Conservation (phyloP, 192 early-diverging fungal species). For the Cladochytrium replicatum region DNA sequence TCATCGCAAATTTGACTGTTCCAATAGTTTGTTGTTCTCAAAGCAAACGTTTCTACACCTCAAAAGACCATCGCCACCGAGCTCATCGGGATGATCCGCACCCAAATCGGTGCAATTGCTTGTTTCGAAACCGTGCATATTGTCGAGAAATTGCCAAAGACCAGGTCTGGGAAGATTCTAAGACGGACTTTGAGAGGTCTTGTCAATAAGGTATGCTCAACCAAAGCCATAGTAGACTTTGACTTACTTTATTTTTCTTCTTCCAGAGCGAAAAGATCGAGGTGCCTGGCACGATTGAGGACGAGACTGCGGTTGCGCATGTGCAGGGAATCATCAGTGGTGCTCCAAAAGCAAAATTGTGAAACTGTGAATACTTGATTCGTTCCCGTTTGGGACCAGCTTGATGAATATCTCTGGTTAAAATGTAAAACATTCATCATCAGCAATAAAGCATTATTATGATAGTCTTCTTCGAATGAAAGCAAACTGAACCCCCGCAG, state of each 20-base stretch:
- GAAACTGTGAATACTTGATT: no score
- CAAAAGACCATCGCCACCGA: slow-evolving; percentile 26
- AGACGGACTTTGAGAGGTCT: slow-evolving; percentile 59
- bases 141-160: slow-evolving; percentile 71
- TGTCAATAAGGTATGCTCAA: slow-evolving; percentile 50
- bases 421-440: no score
- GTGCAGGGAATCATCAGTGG: no score
- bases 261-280: slow-evolving; percentile 29
- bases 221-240: neutral
- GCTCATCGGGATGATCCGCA: slow-evolving; percentile 49
- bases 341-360: no score
- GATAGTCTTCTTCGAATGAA: no score
- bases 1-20: no score
- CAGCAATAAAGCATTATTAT: no score
- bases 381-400: no score
- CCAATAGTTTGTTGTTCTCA: slow-evolving; percentile 25
- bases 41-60: neutral
- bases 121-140: slow-evolving; percentile 62
- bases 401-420: no score
- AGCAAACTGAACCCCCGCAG: no score
- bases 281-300: slow-evolving; percentile 79
- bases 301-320: slow-evolving; percentile 44
- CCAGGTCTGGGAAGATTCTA: slow-evolving; percentile 74
- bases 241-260: neutral
- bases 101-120: slow-evolving; percentile 69